Conservation (phyloP, 768 basidiomycete genomes). For the Pleurotus cornucopiae region DNA sequence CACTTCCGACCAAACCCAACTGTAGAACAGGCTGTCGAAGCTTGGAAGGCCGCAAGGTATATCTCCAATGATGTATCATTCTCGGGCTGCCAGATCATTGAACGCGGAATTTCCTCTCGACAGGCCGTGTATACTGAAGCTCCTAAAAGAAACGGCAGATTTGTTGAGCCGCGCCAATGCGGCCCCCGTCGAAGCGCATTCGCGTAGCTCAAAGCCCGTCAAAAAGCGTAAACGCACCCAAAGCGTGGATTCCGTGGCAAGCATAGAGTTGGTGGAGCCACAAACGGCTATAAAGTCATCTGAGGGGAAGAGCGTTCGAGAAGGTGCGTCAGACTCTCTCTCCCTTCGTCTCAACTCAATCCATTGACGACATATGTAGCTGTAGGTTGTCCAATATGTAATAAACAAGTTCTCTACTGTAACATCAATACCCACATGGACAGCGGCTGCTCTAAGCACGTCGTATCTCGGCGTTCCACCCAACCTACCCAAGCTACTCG, state of each 20-base stretch:
- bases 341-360: neutral
- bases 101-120: neutral
- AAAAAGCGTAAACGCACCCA: constrained; percentile 32
- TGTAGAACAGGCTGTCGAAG: constrained; percentile 64
- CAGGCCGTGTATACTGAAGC: constrained; percentile 40
- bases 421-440: constrained; percentile 68
- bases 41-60: constrained; percentile 73
- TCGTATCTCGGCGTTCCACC: constrained; percentile 17
- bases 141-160: constrained; percentile 31
- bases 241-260: constrained; percentile 10
- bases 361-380: constrained; percentile 27
- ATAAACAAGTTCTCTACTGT: constrained; percentile 35
- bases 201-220: constrained; percentile 11
- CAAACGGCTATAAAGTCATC: constrained; percentile 3
- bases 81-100: constrained; percentile 3
- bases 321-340: constrained; percentile 10
- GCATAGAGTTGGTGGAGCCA: constrained; percentile 22
- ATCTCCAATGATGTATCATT: constrained; percentile 10
- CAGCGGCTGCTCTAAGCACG: constrained; percentile 41
- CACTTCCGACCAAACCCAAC: constrained; percentile 64
- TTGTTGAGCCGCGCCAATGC: neutral
- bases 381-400: constrained; percentile 62
- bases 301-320: too few species aligned
- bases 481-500: neutral
- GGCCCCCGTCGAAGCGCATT: neutral